These are phyloP conservation scores for Nicotiana paniculata DNA, from an alignment of 257 asterid genomes.

Conservation along the genomic window DNA sequence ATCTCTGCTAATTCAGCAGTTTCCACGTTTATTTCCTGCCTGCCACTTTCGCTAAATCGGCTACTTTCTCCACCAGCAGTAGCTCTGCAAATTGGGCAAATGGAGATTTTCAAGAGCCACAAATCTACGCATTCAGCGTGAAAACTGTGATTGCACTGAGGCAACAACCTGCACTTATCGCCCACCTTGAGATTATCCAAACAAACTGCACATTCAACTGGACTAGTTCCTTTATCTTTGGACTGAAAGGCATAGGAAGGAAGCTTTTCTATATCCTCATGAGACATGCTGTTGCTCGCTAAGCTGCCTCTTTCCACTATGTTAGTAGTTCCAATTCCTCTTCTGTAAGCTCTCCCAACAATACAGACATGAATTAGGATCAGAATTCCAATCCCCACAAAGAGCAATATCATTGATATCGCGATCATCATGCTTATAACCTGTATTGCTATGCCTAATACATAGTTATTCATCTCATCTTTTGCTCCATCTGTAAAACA, in stretches of 20 bases:
- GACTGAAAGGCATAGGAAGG: conserved; percentile 57
- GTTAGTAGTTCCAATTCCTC: conserved; percentile 11
- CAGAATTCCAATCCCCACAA: conserved; percentile 42
- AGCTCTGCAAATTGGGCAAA: conserved; percentile 62
- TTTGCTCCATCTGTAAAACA: conserved; percentile 4
- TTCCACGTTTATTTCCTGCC: background rate
- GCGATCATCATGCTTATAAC: conserved; percentile 41
- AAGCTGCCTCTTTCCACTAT: conserved; percentile 40
- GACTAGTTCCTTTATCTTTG: conserved; percentile 28
- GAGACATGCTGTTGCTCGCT: conserved; percentile 66
- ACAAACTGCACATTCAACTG: conserved; percentile 51
- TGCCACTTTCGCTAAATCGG: conserved; percentile 14
- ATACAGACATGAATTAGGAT: conserved; percentile 62
- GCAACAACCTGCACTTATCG: conserved; percentile 57
- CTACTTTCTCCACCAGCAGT: conserved; percentile 24
- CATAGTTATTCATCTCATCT: conserved; percentile 18
- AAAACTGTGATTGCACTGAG: conserved; percentile 43
- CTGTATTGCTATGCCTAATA: conserved; percentile 23
- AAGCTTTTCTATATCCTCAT: conserved; percentile 65
- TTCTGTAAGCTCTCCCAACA: conserved; percentile 49
- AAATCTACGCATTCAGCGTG: conserved; percentile 59
- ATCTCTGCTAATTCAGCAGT: background rate
- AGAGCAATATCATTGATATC: conserved; percentile 40
- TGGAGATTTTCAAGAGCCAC: conserved; percentile 52
- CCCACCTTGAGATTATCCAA: conserved; percentile 46